Evolutionary conservation across 805 yeast genomes (phyloP).

Genomic region (Schwanniomyces yamadae): DNA sequence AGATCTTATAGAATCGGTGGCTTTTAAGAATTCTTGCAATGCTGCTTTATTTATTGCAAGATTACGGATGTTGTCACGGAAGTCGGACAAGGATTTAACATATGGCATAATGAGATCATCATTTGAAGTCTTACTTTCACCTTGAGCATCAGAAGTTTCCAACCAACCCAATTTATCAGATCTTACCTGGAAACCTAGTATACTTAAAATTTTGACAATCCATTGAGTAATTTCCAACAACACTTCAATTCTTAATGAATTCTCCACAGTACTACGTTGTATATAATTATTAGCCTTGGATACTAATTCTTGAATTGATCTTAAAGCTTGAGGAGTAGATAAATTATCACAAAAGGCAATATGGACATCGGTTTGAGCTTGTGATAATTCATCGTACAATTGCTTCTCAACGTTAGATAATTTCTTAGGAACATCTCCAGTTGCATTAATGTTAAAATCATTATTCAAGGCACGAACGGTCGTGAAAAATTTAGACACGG

Average conservation of each 20-base stretch:
- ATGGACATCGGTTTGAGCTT: constrained; percentile 61
- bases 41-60: constrained; percentile 65
- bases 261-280: constrained; percentile 36
- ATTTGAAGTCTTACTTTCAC: constrained; percentile 14
- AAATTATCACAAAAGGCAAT: constrained; percentile 86
- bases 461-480: constrained; percentile 77
- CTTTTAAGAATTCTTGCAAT: constrained; percentile 52
- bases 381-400: constrained; percentile 49
- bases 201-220: constrained; percentile 64
- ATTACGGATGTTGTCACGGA: constrained; percentile 79
- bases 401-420: constrained; percentile 53
- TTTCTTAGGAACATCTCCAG: constrained; percentile 63
- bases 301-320: constrained; percentile 64
- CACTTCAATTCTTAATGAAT: constrained; percentile 60
- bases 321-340: constrained; percentile 72
- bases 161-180: constrained; percentile 81
- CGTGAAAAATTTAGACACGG: constrained; percentile 79
- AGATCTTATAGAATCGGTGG: constrained; percentile 71
- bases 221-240: constrained; percentile 62
- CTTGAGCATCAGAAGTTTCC: constrained; percentile 27
- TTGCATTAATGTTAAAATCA: constrained; percentile 54
- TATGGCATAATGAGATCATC: constrained; percentile 82
- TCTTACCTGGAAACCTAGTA: constrained; percentile 77
- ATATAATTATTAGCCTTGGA: constrained; percentile 73
- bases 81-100: constrained; percentile 69